These are phyloP conservation scores for Prunus davidiana DNA, from an alignment of 306 rosid genomes.

Conservation along the genomic window DNA sequence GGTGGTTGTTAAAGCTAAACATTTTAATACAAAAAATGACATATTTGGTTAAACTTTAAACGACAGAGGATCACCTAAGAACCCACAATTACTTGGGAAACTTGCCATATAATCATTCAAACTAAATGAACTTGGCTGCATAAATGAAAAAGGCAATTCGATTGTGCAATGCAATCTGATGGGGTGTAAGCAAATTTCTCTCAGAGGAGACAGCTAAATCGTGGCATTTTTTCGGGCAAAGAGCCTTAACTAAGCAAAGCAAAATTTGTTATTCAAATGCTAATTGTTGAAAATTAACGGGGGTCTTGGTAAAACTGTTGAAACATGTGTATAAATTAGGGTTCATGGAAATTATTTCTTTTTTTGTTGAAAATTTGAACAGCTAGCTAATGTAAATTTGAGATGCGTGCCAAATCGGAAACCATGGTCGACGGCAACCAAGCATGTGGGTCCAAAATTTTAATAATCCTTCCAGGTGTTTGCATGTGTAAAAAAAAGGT, in stretches of 20 bases:
- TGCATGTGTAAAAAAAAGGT: not conserved
- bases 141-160: not conserved
- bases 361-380: not conserved
- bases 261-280: too few species aligned
- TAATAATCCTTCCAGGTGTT: not conserved
- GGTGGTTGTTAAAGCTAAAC: not conserved
- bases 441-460: constrained; percentile 30
- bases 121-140: not conserved
- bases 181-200: not conserved
- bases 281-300: too few species aligned
- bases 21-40: not conserved
- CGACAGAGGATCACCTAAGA: constrained; percentile 1
- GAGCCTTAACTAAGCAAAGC: too few species aligned
- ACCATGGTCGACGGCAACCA: constrained; percentile 3
- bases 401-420: constrained; percentile 11
- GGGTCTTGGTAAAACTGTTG: too few species aligned
- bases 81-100: constrained; percentile 6
- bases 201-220: too few species aligned
- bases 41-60: not conserved
- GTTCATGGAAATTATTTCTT: too few species aligned
- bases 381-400: not conserved
- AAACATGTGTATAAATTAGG: too few species aligned
- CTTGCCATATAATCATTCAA: not conserved
- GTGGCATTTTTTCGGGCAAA: too few species aligned
- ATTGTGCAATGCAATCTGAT: not conserved